These are phyloP conservation scores for Tubosaeta brunneosetosa DNA, from an alignment of 768 basidiomycete genomes.

Conservation along the genomic window DNA sequence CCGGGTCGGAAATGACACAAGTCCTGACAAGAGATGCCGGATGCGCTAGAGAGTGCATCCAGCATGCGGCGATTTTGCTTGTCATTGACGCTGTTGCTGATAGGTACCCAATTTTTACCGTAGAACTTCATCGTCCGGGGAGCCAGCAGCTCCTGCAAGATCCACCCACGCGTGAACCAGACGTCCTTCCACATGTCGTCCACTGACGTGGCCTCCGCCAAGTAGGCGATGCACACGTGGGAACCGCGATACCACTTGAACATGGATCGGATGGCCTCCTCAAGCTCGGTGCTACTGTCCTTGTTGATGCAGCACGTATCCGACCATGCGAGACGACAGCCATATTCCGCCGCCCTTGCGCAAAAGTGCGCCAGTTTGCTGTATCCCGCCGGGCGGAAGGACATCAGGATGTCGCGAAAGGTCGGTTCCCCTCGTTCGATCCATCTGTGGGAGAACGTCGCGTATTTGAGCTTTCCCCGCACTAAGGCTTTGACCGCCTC, in stretches of 20 bases:
- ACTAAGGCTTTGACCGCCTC: conserved; percentile 24
- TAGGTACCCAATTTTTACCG: conserved; percentile 21
- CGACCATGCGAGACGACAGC: conserved; percentile 29
- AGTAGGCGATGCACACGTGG: conserved; percentile 29
- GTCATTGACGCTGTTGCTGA: conserved; percentile 25
- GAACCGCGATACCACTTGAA: conserved; percentile 31
- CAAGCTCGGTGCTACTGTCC: conserved; percentile 32
- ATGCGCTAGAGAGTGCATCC: conserved; percentile 21
- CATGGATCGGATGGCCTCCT: conserved; percentile 33
- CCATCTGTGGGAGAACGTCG: conserved; percentile 29
- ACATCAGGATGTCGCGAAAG: conserved; percentile 29
- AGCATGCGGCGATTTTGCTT: conserved; percentile 23
- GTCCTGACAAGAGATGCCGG: conserved; percentile 25
- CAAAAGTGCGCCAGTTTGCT: conserved; percentile 24
- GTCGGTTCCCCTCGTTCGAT: conserved; percentile 28
- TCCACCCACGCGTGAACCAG: conserved; percentile 33
- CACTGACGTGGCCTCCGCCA: conserved; percentile 26
- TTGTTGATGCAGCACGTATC: conserved; percentile 35
- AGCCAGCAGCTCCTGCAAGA: conserved; percentile 27
- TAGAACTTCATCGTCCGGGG: conserved; percentile 31
- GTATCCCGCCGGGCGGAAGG: conserved; percentile 26
- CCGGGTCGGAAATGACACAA: conserved; percentile 23
- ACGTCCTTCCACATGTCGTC: conserved; percentile 25
- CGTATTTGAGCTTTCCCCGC: conserved; percentile 23
- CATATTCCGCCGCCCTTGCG: conserved; percentile 25